These are phyloP conservation scores for Centella asiatica DNA, from an alignment of 129 eudicot genomes.

Conservation along the genomic window DNA sequence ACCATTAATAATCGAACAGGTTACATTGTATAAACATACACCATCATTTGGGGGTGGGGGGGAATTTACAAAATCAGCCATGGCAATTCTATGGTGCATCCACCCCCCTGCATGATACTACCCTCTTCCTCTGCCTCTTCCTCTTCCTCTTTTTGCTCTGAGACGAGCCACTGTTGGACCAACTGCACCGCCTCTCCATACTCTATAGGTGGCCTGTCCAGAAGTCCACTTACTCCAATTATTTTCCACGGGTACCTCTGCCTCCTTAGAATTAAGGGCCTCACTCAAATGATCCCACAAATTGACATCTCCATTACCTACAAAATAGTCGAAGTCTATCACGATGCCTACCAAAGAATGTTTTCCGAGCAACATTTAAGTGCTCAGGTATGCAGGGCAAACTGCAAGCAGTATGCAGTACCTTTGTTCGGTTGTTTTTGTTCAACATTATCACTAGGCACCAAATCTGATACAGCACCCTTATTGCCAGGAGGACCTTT, in stretches of 20 bases:
- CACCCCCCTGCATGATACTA: too few relatives aligned
- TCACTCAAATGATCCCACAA: conserved; percentile 55
- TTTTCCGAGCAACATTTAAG: neutral
- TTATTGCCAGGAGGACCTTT: conserved; percentile 21
- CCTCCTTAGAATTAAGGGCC: conserved; percentile 39
- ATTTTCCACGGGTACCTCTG: conserved; percentile 26
- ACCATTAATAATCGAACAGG: too few relatives aligned
- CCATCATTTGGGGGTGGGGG: too few relatives aligned
- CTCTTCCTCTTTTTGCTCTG: conserved; percentile 43
- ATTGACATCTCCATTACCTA: conserved; percentile 31
- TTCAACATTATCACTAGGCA: conserved; percentile 20
- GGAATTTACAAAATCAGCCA: too few relatives aligned
- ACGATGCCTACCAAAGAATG: neutral
- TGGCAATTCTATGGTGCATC: too few relatives aligned
- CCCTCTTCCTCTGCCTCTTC: neutral
- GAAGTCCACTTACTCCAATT: conserved; percentile 32
- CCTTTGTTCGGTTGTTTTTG: conserved; percentile 38
- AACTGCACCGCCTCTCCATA: conserved; percentile 53
- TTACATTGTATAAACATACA: too few relatives aligned
- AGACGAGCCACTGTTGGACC: conserved; percentile 61
- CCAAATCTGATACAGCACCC: conserved; percentile 14
- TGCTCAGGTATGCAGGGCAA: neutral
- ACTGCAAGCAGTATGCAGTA: conserved; percentile 10
- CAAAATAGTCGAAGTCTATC: neutral
- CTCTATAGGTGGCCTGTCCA: conserved; percentile 30